A percentile compares a stretch with the other conserved stretches of the same genome.
Evolutionary conservation across 139 green algal genomes (phyloP).

Genomic region (Chlorella sorokiniana): DNA sequence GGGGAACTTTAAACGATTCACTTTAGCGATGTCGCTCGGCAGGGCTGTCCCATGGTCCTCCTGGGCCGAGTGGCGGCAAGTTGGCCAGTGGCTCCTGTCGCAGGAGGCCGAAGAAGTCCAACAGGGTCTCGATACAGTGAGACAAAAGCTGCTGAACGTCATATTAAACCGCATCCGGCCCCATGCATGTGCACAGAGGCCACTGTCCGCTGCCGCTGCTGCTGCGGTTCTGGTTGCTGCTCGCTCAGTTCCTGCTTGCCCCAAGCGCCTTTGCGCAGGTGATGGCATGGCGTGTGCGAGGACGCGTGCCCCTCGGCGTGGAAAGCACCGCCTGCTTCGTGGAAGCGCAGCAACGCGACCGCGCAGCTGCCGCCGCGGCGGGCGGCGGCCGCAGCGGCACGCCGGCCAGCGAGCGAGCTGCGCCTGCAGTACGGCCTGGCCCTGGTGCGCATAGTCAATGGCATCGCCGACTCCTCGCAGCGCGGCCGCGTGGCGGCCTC

Average conservation of each 20-base stretch:
- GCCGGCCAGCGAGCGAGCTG: conserved; percentile 25
- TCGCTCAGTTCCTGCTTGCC: background rate
- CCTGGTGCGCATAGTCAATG: conserved; percentile 80
- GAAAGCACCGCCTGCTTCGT: conserved; percentile 68
- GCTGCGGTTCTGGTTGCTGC: no score
- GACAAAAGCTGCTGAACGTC: no score
- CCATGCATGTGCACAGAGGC: background rate
- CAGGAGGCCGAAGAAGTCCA: background rate
- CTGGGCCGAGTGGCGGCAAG: conserved; percentile 76
- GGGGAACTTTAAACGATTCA: no score
- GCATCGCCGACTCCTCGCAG: conserved; percentile 79
- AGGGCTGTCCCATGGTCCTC: conserved; percentile 67
- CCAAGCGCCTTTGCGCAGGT: conserved; percentile 38
- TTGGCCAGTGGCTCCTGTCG: conserved; percentile 52
- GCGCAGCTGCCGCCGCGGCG: background rate
- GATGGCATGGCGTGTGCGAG: conserved; percentile 64
- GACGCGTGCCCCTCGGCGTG: conserved; percentile 69
- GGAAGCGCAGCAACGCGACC: conserved; percentile 39
- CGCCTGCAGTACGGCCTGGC: conserved; percentile 63
- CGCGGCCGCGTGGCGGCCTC: conserved; percentile 69
- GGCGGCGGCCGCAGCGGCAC: background rate
- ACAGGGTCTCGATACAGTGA: conserved; percentile 30
- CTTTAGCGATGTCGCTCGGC: conserved; percentile 44
- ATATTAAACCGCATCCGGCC: background rate
- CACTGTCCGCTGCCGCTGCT: background rate